Conservation (phyloP, 345 rosid genomes). For the Dipteronia dyeriana region DNA sequence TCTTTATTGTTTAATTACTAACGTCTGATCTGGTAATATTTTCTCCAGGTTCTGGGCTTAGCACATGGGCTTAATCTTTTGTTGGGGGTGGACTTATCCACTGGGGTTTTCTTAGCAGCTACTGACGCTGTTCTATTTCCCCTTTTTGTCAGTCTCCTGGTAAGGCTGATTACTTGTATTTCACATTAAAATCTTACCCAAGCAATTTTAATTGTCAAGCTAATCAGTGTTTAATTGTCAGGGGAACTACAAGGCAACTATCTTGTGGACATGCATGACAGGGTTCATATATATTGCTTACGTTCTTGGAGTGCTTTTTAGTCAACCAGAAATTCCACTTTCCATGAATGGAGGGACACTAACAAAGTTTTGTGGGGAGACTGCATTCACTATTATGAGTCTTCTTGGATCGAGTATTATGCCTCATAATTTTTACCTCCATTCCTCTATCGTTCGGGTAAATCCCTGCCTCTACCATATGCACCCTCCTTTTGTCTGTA, state of each 20-base stretch:
- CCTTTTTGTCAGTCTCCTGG: constrained; percentile 72
- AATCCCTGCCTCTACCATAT: constrained; percentile 9
- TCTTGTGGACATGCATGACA: constrained; percentile 53
- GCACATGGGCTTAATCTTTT: constrained; percentile 93
- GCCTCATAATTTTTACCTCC: constrained; percentile 98
- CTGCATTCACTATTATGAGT: constrained; percentile 79
- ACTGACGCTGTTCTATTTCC: constrained; percentile 84
- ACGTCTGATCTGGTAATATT: constrained; percentile 25
- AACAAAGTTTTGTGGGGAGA: constrained; percentile 70
- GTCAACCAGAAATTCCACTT: constrained; percentile 79
- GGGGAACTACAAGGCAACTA: constrained; percentile 68
- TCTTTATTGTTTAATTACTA: constrained; percentile 4
- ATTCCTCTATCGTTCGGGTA: constrained; percentile 89
- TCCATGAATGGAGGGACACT: constrained; percentile 51
- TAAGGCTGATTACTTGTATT: constrained; percentile 34
- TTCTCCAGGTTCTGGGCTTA: constrained; percentile 79
- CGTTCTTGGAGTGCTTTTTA: constrained; percentile 65
- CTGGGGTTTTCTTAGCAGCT: constrained; percentile 83
- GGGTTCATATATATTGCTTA: constrained; percentile 62
- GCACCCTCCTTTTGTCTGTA: neutral
- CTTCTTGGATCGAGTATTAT: constrained; percentile 95
- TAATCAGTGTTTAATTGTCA: constrained; percentile 35
- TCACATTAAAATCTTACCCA: neutral
- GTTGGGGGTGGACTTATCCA: constrained; percentile 76
- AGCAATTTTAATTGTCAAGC: constrained; percentile 15